Evolutionary conservation across 2,329 filamentous ascomycete species (phyloP).

Genomic region (Emericellopsis cladophorae): DNA sequence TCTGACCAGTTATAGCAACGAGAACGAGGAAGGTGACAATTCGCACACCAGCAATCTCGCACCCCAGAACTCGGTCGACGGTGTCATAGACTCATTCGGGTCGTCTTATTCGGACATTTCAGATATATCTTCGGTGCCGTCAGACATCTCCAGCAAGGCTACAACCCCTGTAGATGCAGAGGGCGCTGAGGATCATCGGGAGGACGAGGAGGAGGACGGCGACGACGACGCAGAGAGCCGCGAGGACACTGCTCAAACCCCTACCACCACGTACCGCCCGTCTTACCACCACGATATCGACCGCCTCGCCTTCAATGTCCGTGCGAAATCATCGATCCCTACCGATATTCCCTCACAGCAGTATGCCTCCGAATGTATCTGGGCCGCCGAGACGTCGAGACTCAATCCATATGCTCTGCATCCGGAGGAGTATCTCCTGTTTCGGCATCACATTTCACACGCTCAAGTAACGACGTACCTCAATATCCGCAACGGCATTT

Average conservation of each 20-base stretch:
- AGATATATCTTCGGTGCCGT: constrained; percentile 40
- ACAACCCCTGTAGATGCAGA: constrained; percentile 43
- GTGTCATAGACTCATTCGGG: constrained; percentile 26
- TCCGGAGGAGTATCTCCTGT: constrained; percentile 66
- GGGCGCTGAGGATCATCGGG: constrained; percentile 7
- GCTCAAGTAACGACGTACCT: constrained; percentile 89
- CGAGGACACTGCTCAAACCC: background rate
- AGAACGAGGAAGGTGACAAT: background rate
- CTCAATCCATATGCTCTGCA: constrained; percentile 85
- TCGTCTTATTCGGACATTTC: constrained; percentile 41
- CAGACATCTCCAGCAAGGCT: constrained; percentile 47
- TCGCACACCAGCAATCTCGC: too few relatives aligned
- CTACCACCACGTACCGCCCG: background rate
- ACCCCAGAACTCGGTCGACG: constrained; percentile 5
- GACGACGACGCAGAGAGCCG: background rate
- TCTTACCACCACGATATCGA: constrained; percentile 17
- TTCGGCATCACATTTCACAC: constrained; percentile 73
- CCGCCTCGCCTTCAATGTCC: constrained; percentile 40
- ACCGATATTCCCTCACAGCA: constrained; percentile 56
- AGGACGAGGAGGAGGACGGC: constrained; percentile 23
- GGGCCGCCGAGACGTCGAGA: constrained; percentile 78
- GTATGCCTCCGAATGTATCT: constrained; percentile 85
- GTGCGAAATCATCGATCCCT: constrained; percentile 76
- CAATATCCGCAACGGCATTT: constrained; percentile 89
- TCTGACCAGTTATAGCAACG: background rate